Conservation (phyloP, 2,329 filamentous ascomycete species). For the Phialemoniopsis sp. region DNA sequence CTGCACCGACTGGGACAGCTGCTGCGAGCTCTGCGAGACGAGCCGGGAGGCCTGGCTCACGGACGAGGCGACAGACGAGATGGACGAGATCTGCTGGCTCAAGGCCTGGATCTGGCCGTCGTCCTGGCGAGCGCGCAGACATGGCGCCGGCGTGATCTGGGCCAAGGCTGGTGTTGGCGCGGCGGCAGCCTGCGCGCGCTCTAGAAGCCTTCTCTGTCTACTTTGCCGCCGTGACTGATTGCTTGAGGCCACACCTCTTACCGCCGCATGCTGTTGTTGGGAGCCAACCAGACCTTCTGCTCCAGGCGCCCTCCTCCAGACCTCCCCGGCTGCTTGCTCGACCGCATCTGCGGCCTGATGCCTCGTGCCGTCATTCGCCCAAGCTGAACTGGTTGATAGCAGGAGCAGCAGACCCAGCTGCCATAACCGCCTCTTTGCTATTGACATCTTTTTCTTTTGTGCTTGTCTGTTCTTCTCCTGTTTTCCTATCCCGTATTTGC, state of each 20-base stretch:
- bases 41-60: slow-evolving; percentile 20
- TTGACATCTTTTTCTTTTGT: too few species aligned
- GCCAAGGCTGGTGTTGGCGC: not conserved
- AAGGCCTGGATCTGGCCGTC: slow-evolving; percentile 17
- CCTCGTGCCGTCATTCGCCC: slow-evolving; percentile 8
- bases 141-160: slow-evolving; percentile 17
- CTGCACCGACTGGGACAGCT: slow-evolving; percentile 20
- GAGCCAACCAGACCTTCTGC: not conserved
- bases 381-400: slow-evolving; percentile 16
- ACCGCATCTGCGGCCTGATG: not conserved
- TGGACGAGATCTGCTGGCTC: slow-evolving; percentile 20
- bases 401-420: slow-evolving; percentile 16
- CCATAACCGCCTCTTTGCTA: not conserved
- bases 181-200: not conserved
- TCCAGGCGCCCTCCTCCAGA: not conserved
- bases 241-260: too few species aligned
- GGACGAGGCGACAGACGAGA: slow-evolving; percentile 19
- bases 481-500: too few species aligned
- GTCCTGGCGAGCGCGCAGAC: slow-evolving; percentile 12
- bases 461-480: too few species aligned
- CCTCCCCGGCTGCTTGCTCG: not conserved
- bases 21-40: slow-evolving; percentile 24
- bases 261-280: not conserved
- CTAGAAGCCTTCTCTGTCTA: not conserved
- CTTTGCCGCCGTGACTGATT: not conserved